A percentile compares a stretch with the other conserved stretches of the same genome.
Conservation (phyloP, 345 rosid species). For the Geranium rotundifolium region DNA sequence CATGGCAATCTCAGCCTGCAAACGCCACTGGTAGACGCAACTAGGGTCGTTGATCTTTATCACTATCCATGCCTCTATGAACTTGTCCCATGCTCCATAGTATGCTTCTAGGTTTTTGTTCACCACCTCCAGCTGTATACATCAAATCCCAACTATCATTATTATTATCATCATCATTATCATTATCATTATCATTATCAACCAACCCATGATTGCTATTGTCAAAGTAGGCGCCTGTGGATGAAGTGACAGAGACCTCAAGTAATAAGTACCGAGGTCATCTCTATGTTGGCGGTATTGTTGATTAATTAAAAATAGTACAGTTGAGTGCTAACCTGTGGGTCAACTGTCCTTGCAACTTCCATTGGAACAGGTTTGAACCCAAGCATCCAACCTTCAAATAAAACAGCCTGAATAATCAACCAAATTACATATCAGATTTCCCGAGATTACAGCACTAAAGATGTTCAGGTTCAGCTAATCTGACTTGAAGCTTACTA, state of each 20-base stretch:
- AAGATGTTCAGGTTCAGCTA: no score
- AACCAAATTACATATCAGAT: constrained; percentile 6
- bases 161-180: no score
- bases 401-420: constrained; percentile 54
- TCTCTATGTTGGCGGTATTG: no score
- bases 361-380: constrained; percentile 64
- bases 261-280: no score
- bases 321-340: constrained; percentile 44
- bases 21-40: constrained; percentile 86
- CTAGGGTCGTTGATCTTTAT: constrained; percentile 84
- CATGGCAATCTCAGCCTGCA: constrained; percentile 98
- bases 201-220: neutral
- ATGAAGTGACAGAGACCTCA: no score
- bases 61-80: constrained; percentile 66
- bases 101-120: constrained; percentile 83
- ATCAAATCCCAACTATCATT: neutral
- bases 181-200: no score
- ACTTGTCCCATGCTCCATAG: constrained; percentile 84
- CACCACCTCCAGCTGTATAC: constrained; percentile 53
- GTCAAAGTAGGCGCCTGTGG: neutral
- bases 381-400: constrained; percentile 99
- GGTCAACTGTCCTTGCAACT: constrained; percentile 60
- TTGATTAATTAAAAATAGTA: neutral
- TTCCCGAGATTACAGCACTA: no score
- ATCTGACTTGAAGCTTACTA: no score